phyloP scores from a whole-genome alignment of 2,329 filamentous ascomycete genomes.

The Fusarium cicatricum region DNA sequence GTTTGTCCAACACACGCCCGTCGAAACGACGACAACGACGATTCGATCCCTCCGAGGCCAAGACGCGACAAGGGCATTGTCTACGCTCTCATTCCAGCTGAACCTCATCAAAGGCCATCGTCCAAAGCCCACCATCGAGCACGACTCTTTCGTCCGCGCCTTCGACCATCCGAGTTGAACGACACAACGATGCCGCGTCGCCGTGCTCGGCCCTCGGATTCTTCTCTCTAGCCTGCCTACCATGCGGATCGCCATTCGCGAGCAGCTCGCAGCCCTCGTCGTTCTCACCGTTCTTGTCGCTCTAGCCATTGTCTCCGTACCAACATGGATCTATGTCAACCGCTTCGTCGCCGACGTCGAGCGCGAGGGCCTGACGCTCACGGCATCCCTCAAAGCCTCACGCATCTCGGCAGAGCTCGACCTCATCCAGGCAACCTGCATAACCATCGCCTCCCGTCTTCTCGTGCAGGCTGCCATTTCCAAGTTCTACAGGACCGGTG shows the following conservation, averaged over 20 bases:
- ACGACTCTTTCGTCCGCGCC: constrained; percentile 13
- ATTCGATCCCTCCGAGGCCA: constrained; percentile 3
- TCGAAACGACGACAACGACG: not conserved
- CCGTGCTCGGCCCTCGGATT: constrained; percentile 25
- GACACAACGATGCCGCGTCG: constrained; percentile 42
- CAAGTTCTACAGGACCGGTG: constrained; percentile 59
- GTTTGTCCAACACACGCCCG: not conserved
- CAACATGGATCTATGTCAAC: constrained; percentile 71
- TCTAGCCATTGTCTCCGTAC: constrained; percentile 80
- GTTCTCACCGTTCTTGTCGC: constrained; percentile 77
- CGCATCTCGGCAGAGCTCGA: constrained; percentile 82
- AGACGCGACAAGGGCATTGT: constrained; percentile 6
- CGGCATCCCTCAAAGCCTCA: constrained; percentile 86
- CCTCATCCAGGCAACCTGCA: constrained; percentile 78
- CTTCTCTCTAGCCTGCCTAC: constrained; percentile 40
- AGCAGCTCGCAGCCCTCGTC: constrained; percentile 85
- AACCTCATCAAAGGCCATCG: not conserved
- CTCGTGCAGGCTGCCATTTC: constrained; percentile 63
- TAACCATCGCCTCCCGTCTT: constrained; percentile 73
- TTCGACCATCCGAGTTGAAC: constrained; percentile 18
- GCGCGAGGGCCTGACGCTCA: constrained; percentile 73
- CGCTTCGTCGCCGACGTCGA: constrained; percentile 61
- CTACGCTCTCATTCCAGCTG: not conserved
- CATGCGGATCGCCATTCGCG: constrained; percentile 88
- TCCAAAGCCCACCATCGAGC: constrained; percentile 2